phyloP scores from a whole-genome alignment of 2,329 filamentous ascomycete species.

The Ceratocystis alfenasii region DNA sequence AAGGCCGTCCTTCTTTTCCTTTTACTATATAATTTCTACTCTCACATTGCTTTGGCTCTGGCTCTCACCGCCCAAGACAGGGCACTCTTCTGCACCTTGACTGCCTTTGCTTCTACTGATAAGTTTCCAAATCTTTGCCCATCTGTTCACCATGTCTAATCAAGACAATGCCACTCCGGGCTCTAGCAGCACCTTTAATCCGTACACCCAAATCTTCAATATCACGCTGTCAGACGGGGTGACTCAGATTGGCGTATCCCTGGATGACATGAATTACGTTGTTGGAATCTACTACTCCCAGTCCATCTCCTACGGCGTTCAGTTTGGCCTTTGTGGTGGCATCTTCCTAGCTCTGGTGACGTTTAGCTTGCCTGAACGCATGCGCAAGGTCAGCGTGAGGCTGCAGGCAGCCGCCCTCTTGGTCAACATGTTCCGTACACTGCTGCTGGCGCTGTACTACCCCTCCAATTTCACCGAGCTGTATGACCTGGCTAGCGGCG shows the following conservation, averaged over 20 bases:
- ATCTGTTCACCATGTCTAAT: neutral
- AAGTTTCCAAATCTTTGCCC: neutral
- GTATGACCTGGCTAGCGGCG: slow-evolving; percentile 46
- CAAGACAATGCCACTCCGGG: neutral
- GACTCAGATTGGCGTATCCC: neutral
- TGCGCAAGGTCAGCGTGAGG: slow-evolving; percentile 50
- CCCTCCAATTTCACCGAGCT: slow-evolving; percentile 48
- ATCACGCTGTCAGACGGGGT: neutral
- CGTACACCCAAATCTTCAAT: slow-evolving; percentile 5
- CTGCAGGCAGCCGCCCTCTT: slow-evolving; percentile 52
- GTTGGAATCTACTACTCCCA: slow-evolving; percentile 30
- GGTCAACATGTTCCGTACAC: slow-evolving; percentile 47
- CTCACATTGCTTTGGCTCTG: too few relatives aligned
- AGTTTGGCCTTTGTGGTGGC: slow-evolving; percentile 56
- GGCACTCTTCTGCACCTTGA: too few relatives aligned
- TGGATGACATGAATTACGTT: slow-evolving; percentile 27
- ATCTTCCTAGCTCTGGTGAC: slow-evolving; percentile 54
- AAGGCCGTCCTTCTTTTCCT: neutral
- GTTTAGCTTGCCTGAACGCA: slow-evolving; percentile 54
- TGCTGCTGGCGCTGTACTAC: slow-evolving; percentile 47
- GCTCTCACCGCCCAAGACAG: too few relatives aligned
- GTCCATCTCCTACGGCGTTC: slow-evolving; percentile 53
- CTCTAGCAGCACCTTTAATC: neutral
- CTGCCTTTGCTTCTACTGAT: too few relatives aligned
- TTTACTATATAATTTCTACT: too few relatives aligned